Conservation (phyloP, 208 protist genomes). For the Leishmania gerbilli region DNA sequence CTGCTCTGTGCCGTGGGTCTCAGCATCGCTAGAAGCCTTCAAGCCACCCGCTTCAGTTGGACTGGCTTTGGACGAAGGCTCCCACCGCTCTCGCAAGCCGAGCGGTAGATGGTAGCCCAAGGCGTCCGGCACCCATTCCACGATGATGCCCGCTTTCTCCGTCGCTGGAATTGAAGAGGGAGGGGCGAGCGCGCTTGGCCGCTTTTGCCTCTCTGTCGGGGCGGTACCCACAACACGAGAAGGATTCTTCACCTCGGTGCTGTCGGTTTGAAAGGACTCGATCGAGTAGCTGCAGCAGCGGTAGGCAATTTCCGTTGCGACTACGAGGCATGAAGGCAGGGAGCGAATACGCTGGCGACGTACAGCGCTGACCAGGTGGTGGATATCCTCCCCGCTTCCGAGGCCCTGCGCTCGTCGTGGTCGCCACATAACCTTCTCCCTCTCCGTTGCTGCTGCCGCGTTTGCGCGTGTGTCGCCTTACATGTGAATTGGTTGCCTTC, state of each 20-base stretch:
- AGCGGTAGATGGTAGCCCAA: constrained; percentile 37
- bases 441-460: not conserved
- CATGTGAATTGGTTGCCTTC: not conserved
- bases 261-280: not conserved
- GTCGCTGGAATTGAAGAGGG: not conserved
- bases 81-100: not conserved
- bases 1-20: not conserved
- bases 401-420: not conserved
- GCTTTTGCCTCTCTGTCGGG: not conserved
- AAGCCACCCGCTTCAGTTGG: not conserved
- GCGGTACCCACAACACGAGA: not conserved
- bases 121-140: constrained; percentile 25
- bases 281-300: not conserved
- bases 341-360: not conserved
- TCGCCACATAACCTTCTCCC: not conserved
- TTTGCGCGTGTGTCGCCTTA: not conserved
- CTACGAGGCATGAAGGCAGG: not conserved
- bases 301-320: not conserved
- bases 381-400: not conserved
- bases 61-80: not conserved
- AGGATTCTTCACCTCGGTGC: not conserved
- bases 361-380: not conserved
- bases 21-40: not conserved
- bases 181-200: not conserved
- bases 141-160: constrained; percentile 28